These are phyloP conservation scores for carrot (Daucus carota) DNA, from an alignment of 129 eudicot species.

Conservation along the genomic window DH1_v3.0 NC_030382.2:47040501-47041000, in stretches of 20 bases:
- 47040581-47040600: neutral
- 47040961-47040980: neutral
- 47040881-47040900: constrained; percentile 84
- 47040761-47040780: constrained; percentile 62
- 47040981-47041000: neutral
- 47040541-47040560: constrained; percentile 7
- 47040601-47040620: constrained; percentile 82
- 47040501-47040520: neutral
- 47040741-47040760: constrained; percentile 61
- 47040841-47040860: constrained; percentile 83
- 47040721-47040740: constrained; percentile 97
- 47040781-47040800: constrained; percentile 64
- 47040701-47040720: constrained; percentile 86
- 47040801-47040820: constrained; percentile 69
- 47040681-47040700: constrained; percentile 25
- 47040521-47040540: neutral
- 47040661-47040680: constrained; percentile 46
- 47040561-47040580: neutral
- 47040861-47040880: constrained; percentile 98
- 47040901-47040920: constrained; percentile 98
- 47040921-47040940: neutral
- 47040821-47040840: constrained; percentile 57
- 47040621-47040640: constrained; percentile 77
- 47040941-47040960: neutral
- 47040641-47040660: constrained; percentile 79